Evolutionary conservation across 2,329 filamentous ascomycete species (phyloP).

Genomic region (Metarhizium humberi): DNA sequence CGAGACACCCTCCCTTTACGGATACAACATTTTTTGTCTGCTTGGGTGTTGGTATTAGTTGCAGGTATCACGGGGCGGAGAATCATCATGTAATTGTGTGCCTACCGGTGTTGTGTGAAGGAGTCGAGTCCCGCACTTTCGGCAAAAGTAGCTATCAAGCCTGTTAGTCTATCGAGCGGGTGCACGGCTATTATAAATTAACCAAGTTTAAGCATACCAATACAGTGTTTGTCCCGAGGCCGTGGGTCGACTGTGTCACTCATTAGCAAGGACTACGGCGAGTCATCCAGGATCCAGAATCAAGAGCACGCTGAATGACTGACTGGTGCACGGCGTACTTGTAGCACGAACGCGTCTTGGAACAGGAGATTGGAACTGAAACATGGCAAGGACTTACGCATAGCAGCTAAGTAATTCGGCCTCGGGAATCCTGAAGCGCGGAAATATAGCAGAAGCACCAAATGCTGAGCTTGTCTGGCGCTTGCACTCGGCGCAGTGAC

Average conservation of each 20-base stretch:
- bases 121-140: constrained; percentile 54
- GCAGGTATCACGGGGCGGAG: background rate
- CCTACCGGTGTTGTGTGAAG: constrained; percentile 51
- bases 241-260: constrained; percentile 40
- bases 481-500: constrained; percentile 59
- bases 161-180: background rate
- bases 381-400: constrained; percentile 31
- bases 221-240: constrained; percentile 46
- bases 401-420: constrained; percentile 43
- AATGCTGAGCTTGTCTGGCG: constrained; percentile 58
- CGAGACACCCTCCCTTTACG: constrained; percentile 59
- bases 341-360: too few species aligned
- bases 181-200: too few species aligned
- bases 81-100: background rate
- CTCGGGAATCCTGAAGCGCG: constrained; percentile 49
- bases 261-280: background rate
- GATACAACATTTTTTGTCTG: constrained; percentile 39
- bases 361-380: background rate
- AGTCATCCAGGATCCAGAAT: background rate
- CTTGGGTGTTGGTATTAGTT: background rate
- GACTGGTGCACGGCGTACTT: too few species aligned
- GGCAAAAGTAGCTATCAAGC: constrained; percentile 51
- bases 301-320: too few species aligned
- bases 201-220: constrained; percentile 32
- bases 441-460: constrained; percentile 62